phyloP scores from a whole-genome alignment of 495 filamentous ascomycete genomes.

The Aspergillus baeticus region DNA sequence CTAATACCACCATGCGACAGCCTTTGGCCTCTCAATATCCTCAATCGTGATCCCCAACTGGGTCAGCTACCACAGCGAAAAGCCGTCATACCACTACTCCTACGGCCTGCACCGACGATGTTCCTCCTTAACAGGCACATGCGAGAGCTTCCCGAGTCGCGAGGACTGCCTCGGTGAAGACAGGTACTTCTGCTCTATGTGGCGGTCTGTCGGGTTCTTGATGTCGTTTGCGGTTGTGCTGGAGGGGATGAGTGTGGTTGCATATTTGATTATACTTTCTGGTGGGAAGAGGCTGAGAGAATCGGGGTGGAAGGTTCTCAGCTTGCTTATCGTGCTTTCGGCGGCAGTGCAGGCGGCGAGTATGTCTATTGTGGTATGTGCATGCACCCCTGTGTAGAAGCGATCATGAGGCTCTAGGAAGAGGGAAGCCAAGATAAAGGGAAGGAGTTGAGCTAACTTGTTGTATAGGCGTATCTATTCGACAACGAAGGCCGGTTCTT shows the following conservation, averaged over 20 bases:
- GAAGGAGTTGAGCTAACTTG: not conserved
- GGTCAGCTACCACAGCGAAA: constrained; percentile 69
- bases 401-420: not conserved
- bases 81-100: constrained; percentile 57
- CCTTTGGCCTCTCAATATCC: constrained; percentile 72
- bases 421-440: not conserved
- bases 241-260: constrained; percentile 71
- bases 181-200: constrained; percentile 85
- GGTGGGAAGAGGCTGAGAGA: constrained; percentile 77
- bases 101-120: constrained; percentile 82
- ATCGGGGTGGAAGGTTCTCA: constrained; percentile 74
- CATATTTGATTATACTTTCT: constrained; percentile 68
- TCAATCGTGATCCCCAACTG: constrained; percentile 75
- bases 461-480: constrained; percentile 69
- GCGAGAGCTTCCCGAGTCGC: constrained; percentile 57
- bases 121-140: constrained; percentile 59
- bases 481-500: constrained; percentile 85
- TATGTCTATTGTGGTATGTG: constrained; percentile 78
- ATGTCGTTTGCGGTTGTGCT: constrained; percentile 78
- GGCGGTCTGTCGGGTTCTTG: constrained; percentile 82
- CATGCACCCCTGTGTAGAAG: not conserved
- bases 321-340: constrained; percentile 58
- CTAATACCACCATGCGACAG: constrained; percentile 39
- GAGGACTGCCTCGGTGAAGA: constrained; percentile 69
- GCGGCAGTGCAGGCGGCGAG: constrained; percentile 62